phyloP scores from a whole-genome alignment of 2,329 filamentous ascomycete genomes.

The Aspergillus ochraceus region DNA sequence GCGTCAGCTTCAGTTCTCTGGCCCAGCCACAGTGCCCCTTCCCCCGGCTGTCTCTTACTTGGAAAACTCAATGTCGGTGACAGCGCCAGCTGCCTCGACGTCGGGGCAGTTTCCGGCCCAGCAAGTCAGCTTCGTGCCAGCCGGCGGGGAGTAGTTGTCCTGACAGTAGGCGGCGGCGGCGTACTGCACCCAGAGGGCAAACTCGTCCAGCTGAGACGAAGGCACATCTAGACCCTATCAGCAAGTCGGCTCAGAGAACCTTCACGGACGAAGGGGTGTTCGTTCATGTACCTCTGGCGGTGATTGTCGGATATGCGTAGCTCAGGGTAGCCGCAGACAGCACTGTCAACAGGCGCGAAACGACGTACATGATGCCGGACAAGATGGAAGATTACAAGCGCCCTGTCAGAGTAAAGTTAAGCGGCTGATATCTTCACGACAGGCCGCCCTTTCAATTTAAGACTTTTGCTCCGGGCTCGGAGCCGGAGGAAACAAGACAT shows the following conservation, averaged over 20 bases:
- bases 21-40: too few species aligned
- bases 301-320: neutral
- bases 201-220: conserved; percentile 10
- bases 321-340: neutral
- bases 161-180: conserved; percentile 52
- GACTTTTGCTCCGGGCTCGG: neutral
- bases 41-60: conserved; percentile 30
- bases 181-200: conserved; percentile 51
- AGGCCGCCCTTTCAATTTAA: neutral
- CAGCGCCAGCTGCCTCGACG: conserved; percentile 35
- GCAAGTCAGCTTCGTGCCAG: conserved; percentile 45
- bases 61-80: conserved; percentile 47
- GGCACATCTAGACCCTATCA: neutral
- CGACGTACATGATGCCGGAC: neutral
- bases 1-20: neutral
- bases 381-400: neutral
- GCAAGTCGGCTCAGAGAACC: neutral
- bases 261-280: neutral
- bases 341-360: neutral
- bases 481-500: neutral
- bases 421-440: neutral
- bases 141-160: conserved; percentile 43
- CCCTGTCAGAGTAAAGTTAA: neutral
- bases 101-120: conserved; percentile 45
- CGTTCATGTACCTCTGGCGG: neutral